phyloP scores from a whole-genome alignment of 345 rosid genomes.

The Linum lewisii region DNA sequence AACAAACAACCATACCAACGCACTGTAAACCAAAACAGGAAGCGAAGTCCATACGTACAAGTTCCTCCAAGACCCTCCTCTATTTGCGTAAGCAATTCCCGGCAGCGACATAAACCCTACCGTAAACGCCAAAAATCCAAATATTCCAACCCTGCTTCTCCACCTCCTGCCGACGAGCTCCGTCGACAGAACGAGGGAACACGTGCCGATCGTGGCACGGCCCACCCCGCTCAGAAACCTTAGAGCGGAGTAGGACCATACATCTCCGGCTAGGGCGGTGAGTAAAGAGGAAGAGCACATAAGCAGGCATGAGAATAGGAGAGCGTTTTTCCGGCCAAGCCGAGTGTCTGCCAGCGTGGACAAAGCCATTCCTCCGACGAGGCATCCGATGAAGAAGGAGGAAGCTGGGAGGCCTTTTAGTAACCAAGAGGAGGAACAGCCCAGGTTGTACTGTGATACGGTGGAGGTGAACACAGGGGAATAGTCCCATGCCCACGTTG shows the following conservation, averaged over 20 bases:
- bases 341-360: conserved; percentile 47
- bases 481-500: conserved; percentile 45
- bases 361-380: conserved; percentile 40
- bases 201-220: conserved; percentile 37
- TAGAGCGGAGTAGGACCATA: conserved; percentile 35
- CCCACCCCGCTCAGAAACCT: conserved; percentile 41
- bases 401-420: conserved; percentile 50
- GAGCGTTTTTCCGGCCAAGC: conserved; percentile 50
- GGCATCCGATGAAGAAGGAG: conserved; percentile 49
- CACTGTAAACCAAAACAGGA: not conserved
- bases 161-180: conserved; percentile 41
- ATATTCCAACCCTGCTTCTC: conserved; percentile 37
- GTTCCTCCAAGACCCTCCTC: conserved; percentile 11
- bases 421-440: conserved; percentile 30
- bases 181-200: conserved; percentile 37
- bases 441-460: conserved; percentile 48
- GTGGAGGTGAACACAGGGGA: conserved; percentile 21
- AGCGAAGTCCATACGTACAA: conserved; percentile 13
- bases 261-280: conserved; percentile 30
- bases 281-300: conserved; percentile 36
- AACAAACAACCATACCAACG: not conserved
- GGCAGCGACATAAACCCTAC: conserved; percentile 43
- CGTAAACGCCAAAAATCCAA: conserved; percentile 35
- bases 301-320: conserved; percentile 28
- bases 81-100: conserved; percentile 1